A percentile compares a stretch with the other conserved stretches of the same genome.
phyloP scores from a whole-genome alignment of 2,329 filamentous ascomycete genomes.

The Penicillium sp. region DNA sequence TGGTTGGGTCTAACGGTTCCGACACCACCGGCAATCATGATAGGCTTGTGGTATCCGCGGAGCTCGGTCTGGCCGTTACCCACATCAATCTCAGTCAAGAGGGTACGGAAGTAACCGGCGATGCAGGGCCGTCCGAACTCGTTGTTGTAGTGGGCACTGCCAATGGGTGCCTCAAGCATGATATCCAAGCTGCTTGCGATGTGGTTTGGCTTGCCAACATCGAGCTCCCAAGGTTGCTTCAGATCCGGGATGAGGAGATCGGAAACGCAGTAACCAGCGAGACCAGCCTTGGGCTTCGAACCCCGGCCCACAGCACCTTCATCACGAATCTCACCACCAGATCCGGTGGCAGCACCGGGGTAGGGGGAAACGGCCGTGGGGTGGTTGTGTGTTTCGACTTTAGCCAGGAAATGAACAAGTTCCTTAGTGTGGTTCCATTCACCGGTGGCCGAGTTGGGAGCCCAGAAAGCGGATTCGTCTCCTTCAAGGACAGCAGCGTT shows the following conservation, averaged over 20 bases:
- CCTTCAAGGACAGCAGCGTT: slow-evolving; percentile 89
- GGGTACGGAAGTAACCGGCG: slow-evolving; percentile 80
- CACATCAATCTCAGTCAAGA: slow-evolving; percentile 61
- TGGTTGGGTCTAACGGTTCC: slow-evolving; percentile 86
- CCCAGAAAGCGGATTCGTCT: slow-evolving; percentile 67
- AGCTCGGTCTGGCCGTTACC: slow-evolving; percentile 58
- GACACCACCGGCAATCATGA: slow-evolving; percentile 94
- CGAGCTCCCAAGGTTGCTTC: slow-evolving; percentile 77
- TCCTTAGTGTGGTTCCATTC: slow-evolving; percentile 84
- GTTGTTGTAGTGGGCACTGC: slow-evolving; percentile 92
- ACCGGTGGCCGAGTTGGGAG: slow-evolving; percentile 74
- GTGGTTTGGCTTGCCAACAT: slow-evolving; percentile 80
- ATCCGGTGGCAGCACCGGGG: slow-evolving; percentile 85
- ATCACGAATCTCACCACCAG: slow-evolving; percentile 89
- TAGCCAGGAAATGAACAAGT: slow-evolving; percentile 74
- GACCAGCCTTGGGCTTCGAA: slow-evolving; percentile 82
- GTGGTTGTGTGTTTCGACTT: slow-evolving; percentile 97
- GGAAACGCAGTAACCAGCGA: slow-evolving; percentile 89
- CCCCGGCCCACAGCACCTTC: slow-evolving; percentile 90
- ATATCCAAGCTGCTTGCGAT: slow-evolving; percentile 92
- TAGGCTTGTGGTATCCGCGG: slow-evolving; percentile 93
- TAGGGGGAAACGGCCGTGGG: slow-evolving; percentile 91
- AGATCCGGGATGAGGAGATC: slow-evolving; percentile 81
- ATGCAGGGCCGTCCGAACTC: slow-evolving; percentile 89
- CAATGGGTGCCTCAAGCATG: slow-evolving; percentile 94